Evolutionary conservation across 1,284 basidiomycete genomes (phyloP), one percentile per base, ranked within the genome.

Genomic region (Tetrapyrgos nigripes): DNA sequence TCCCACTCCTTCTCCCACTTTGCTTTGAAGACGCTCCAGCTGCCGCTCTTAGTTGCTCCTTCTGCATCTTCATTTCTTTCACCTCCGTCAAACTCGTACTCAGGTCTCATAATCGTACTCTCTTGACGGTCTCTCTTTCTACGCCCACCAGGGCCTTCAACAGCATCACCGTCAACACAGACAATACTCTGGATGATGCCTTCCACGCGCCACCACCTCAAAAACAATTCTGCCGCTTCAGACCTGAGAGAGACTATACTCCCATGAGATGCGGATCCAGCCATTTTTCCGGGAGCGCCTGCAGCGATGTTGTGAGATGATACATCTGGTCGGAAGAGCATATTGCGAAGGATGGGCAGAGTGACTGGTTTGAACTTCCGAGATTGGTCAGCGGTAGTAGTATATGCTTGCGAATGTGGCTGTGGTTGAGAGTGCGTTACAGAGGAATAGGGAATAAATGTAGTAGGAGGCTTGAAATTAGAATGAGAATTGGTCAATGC

Each of bases 21-120:
- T 4, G 56, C 50, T 27, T 58, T 58, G 27, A 58, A 58, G 11
- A 43, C 28, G 23, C 50, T 57, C 55, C 55, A 57, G 19, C 43
- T 46, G 13, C 49, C 31, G 31, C 14, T 40, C 6, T 17, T 40
- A 8, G 37, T 6, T 9, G 6, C 6, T 40, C 37, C 37, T n/a
- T 40, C 17, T 40, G 6, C 6, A 8, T 40, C 4, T 9, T 9
- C 8, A n/a, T 40, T 9, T 17, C 17, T n/a, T 6, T 40, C 37
- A 17, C 17, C 37, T 9, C 19, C 37, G 4, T 17, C 37, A 40
- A 8, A n/a, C 6, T n/a, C 14, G 37, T 4, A 9, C 5, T n/a
- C 4, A 40, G 6, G 19, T 33, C 31, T 14, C 8, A 33, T n/a
- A 17, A 40, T n/a, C 19, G 37, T 40, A 17, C 37, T 40, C 17